Evolutionary conservation across 768 basidiomycete genomes (phyloP).

Genomic region (Lactifluus piperatus): DNA sequence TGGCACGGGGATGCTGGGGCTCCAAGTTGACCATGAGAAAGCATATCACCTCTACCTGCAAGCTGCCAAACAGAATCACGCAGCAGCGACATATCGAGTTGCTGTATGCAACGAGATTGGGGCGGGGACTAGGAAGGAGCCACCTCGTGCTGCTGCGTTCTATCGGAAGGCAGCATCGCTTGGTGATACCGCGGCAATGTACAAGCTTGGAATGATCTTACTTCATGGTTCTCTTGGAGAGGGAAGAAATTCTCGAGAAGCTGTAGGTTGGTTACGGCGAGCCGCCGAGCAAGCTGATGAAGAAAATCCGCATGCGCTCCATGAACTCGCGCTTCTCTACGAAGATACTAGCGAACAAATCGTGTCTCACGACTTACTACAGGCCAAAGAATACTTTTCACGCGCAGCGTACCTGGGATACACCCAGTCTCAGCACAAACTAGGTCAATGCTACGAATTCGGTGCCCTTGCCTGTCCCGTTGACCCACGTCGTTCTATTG

Average conservation of each 20-base stretch:
- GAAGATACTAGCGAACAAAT: constrained; percentile 59
- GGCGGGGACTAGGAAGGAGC: constrained; percentile 87
- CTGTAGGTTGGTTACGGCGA: constrained; percentile 87
- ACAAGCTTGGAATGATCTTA: constrained; percentile 98
- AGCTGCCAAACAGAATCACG: constrained; percentile 95
- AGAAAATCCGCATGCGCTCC: constrained; percentile 94
- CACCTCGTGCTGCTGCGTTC: constrained; percentile 83
- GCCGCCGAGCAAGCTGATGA: constrained; percentile 97
- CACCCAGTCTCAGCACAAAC: constrained; percentile 88
- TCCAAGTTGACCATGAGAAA: constrained; percentile 94
- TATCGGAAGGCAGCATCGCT: constrained; percentile 95
- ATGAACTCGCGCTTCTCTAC: constrained; percentile 86
- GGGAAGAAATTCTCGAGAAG: constrained; percentile 80
- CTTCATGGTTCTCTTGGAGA: constrained; percentile 79
- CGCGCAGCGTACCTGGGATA: constrained; percentile 92
- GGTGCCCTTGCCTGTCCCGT: constrained; percentile 82
- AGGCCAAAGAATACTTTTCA: constrained; percentile 79
- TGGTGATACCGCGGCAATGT: constrained; percentile 98
- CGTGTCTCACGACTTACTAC: constrained; percentile 70
- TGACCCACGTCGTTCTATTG: constrained; percentile 89
- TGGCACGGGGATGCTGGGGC: constrained; percentile 90
- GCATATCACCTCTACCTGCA: constrained; percentile 97
- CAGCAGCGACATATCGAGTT: constrained; percentile 90
- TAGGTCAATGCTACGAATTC: constrained; percentile 93
- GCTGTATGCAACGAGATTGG: constrained; percentile 99